Conservation (phyloP, 352 stramenopile species). For the Pythium chondricola region DNA sequence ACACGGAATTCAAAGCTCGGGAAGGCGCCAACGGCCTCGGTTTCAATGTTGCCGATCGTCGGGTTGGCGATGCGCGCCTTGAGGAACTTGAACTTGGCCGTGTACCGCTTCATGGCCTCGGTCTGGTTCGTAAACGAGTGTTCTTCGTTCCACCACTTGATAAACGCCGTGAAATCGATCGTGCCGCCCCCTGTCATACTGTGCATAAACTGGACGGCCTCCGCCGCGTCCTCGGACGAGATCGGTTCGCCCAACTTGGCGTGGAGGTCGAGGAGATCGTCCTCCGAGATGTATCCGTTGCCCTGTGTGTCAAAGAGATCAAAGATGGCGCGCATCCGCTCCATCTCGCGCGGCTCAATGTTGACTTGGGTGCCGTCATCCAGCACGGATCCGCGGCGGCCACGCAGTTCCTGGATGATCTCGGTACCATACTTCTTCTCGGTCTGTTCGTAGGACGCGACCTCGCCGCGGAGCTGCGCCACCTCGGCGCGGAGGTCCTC, state of each 20-base stretch:
- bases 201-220: conserved; percentile 72
- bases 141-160: conserved; percentile 88
- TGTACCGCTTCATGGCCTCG: conserved; percentile 78
- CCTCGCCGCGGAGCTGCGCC: conserved; percentile 56
- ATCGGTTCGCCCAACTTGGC: conserved; percentile 81
- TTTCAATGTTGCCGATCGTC: conserved; percentile 76
- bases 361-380: conserved; percentile 75
- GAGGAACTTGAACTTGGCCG: conserved; percentile 88
- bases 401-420: conserved; percentile 39
- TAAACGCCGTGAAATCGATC: conserved; percentile 85
- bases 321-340: conserved; percentile 83
- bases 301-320: conserved; percentile 77
- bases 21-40: conserved; percentile 67
- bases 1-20: conserved; percentile 86
- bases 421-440: conserved; percentile 71
- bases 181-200: conserved; percentile 35
- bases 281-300: conserved; percentile 72
- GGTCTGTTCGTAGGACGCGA: conserved; percentile 70
- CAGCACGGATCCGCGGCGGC: conserved; percentile 57
- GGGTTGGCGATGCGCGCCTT: conserved; percentile 83
- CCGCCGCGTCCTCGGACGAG: conserved; percentile 58
- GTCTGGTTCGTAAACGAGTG: conserved; percentile 59
- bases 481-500: conserved; percentile 74
- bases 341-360: conserved; percentile 77
- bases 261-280: conserved; percentile 75